Evolutionary conservation across 1,284 basidiomycete species (phyloP).

Genomic region (Somion occarium): DNA sequence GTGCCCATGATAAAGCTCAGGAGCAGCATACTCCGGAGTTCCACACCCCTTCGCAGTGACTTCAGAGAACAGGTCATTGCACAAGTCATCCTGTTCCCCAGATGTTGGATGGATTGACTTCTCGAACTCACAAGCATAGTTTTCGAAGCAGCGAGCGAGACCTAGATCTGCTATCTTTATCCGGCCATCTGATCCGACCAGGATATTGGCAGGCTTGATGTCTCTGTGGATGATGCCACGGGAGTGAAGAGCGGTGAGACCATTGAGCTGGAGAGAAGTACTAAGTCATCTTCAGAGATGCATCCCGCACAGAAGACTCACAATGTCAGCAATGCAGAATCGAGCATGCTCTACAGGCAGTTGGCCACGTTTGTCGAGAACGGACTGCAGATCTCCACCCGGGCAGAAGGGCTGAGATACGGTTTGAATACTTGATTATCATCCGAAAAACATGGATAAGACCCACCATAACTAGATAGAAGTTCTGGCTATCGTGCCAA

Average conservation of each 20-base stretch:
- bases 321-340: slow-evolving; percentile 3
- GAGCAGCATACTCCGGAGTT: slow-evolving; percentile 58
- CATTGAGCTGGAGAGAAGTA: not conserved
- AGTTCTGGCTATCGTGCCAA: slow-evolving; percentile 5
- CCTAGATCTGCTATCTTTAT: slow-evolving; percentile 43
- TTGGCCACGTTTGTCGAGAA: not conserved
- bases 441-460: not conserved
- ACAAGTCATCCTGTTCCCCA: not conserved
- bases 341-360: not conserved
- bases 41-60: slow-evolving; percentile 55
- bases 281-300: not conserved
- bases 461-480: slow-evolving; percentile 9
- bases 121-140: slow-evolving; percentile 16
- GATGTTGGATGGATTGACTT: not conserved
- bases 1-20: slow-evolving; percentile 62
- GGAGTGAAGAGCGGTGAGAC: slow-evolving; percentile 5
- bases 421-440: too few relatives aligned
- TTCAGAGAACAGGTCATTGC: not conserved
- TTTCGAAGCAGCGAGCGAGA: slow-evolving; percentile 33
- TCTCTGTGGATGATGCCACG: slow-evolving; percentile 29
- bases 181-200: slow-evolving; percentile 56
- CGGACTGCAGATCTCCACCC: slow-evolving; percentile 5
- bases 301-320: not conserved
- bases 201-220: slow-evolving; percentile 59
- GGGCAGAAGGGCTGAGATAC: slow-evolving; percentile 2